phyloP scores from a whole-genome alignment of 331 rosid species.

The Quercus lobata region DNA sequence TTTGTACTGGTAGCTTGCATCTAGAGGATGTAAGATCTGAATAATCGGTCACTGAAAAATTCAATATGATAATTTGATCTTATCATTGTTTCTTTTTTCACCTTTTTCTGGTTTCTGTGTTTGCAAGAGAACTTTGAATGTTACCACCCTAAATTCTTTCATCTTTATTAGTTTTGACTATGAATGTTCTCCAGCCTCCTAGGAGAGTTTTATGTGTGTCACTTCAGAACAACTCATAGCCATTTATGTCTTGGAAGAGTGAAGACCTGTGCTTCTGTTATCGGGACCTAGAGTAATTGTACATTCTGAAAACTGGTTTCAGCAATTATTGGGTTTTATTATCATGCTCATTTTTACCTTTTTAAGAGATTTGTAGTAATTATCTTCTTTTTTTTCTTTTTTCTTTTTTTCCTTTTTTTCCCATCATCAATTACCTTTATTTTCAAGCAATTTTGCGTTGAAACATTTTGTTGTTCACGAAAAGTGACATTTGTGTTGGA shows the following conservation, averaged over 20 bases:
- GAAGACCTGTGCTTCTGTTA: background rate
- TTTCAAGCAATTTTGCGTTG: background rate
- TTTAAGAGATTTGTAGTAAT: background rate
- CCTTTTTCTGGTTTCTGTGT: background rate
- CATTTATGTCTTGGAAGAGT: background rate
- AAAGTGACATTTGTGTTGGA: background rate
- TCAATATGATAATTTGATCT: background rate
- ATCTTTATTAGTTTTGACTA: background rate
- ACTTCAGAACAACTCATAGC: too few species aligned
- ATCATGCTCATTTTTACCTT: background rate
- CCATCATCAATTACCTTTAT: background rate
- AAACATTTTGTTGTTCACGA: background rate
- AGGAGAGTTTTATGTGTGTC: background rate
- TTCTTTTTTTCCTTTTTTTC: background rate
- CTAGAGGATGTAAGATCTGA: background rate
- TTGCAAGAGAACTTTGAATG: background rate
- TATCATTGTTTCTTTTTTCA: background rate
- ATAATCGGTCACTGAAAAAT: background rate
- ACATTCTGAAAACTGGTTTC: background rate
- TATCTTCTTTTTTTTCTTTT: background rate
- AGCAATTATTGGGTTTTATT: background rate
- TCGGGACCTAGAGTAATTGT: background rate
- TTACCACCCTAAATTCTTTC: background rate
- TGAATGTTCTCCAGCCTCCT: background rate
- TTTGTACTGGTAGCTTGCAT: constrained; percentile 1